phyloP scores from a whole-genome alignment of 1,284 basidiomycete genomes.

The Boletellus dicymbophilus region DNA sequence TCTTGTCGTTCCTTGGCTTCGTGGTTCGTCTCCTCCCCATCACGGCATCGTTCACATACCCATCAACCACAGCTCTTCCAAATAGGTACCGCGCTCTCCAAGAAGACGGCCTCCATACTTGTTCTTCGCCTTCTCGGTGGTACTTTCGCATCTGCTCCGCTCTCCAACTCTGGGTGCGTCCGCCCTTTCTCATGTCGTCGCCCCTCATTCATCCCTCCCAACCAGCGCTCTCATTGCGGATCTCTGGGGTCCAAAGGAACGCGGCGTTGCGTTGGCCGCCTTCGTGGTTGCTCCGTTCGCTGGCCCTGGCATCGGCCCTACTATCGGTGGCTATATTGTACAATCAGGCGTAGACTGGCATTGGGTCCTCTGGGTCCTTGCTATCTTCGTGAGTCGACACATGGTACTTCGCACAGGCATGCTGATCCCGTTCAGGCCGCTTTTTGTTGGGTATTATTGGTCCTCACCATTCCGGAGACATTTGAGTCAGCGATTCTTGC shows the following conservation, averaged over 20 bases:
- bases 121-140: constrained; percentile 69
- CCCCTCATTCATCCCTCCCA: not conserved
- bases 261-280: constrained; percentile 70
- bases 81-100: constrained; percentile 60
- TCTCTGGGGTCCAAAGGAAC: constrained; percentile 67
- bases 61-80: constrained; percentile 50
- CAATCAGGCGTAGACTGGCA: constrained; percentile 57
- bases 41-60: not conserved
- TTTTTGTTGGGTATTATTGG: constrained; percentile 46
- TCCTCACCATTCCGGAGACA: constrained; percentile 79
- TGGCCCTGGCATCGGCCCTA: constrained; percentile 68
- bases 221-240: constrained; percentile 56
- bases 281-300: constrained; percentile 80
- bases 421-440: constrained; percentile 36
- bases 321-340: constrained; percentile 57
- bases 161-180: constrained; percentile 49
- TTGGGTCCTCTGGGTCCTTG: constrained; percentile 77
- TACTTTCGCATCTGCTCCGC: constrained; percentile 48
- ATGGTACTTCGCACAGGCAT: not conserved
- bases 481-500: constrained; percentile 40
- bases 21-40: constrained; percentile 36
- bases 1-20: constrained; percentile 72
- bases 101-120: constrained; percentile 59
- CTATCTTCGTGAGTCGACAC: constrained; percentile 50
- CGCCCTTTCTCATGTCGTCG: not conserved